Evolutionary conservation across 2,329 filamentous ascomycete genomes (phyloP).

Genomic region (Beauveria sp.): DNA sequence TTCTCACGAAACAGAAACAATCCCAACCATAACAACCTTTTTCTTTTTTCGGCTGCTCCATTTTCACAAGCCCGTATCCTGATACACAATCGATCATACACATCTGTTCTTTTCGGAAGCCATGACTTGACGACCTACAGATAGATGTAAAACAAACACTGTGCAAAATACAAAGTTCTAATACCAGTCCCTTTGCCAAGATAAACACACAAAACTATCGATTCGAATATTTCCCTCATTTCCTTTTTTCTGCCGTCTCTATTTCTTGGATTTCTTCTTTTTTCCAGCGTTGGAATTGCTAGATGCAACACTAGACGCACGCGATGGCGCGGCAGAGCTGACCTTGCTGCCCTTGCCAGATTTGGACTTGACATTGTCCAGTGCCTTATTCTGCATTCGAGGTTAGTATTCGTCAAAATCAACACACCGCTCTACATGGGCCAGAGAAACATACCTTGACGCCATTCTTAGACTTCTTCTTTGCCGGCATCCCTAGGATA

Average conservation of each 20-base stretch:
- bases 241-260: neutral
- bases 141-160: neutral
- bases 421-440: neutral
- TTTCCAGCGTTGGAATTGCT: constrained; percentile 42
- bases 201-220: neutral
- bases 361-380: constrained; percentile 86
- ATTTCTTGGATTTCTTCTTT: constrained; percentile 12
- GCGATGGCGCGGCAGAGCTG: constrained; percentile 68
- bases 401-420: neutral
- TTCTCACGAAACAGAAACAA: neutral
- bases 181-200: neutral
- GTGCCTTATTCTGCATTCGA: constrained; percentile 70
- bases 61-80: neutral
- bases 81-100: neutral
- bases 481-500: constrained; percentile 74
- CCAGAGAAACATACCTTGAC: constrained; percentile 61
- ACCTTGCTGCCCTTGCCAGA: constrained; percentile 60
- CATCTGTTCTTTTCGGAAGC: neutral
- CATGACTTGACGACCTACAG: neutral
- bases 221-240: neutral
- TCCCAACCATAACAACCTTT: neutral
- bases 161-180: neutral
- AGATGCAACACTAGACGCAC: constrained; percentile 82
- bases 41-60: neutral
- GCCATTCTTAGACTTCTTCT: constrained; percentile 89